Conservation (phyloP, 257 asterid genomes). For the Nyctanthes arbortristis region DNA sequence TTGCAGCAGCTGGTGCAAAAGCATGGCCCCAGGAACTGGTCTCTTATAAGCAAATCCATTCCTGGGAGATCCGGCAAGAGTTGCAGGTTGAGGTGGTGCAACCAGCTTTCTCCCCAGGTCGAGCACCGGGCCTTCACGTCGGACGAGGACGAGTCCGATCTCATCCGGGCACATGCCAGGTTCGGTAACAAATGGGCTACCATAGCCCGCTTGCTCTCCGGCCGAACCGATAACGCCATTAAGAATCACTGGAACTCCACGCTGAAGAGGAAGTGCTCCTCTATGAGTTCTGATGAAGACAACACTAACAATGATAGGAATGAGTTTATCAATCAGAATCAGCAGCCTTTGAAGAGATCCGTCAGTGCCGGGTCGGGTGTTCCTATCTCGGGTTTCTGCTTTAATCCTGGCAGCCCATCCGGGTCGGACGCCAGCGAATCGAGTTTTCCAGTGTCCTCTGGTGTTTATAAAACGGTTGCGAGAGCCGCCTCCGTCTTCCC, state of each 20-base stretch:
- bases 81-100: conserved; percentile 94
- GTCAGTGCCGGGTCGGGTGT: conserved; percentile 73
- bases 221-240: conserved; percentile 96
- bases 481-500: conserved; percentile 41
- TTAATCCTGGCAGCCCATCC: conserved; percentile 75
- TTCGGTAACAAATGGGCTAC: conserved; percentile 99
- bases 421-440: conserved; percentile 75
- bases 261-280: conserved; percentile 76
- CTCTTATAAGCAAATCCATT: conserved; percentile 77
- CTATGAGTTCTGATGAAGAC: conserved; percentile 51
- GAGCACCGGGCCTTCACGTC: conserved; percentile 87
- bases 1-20: conserved; percentile 71
- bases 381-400: conserved; percentile 41
- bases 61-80: conserved; percentile 92
- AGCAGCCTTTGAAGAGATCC: conserved; percentile 72
- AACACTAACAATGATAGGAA: conserved; percentile 26
- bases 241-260: conserved; percentile 97
- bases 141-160: conserved; percentile 80
- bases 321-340: conserved; percentile 26
- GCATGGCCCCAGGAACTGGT: conserved; percentile 91
- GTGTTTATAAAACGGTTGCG: conserved; percentile 50
- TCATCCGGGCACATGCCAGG: conserved; percentile 73
- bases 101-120: conserved; percentile 94
- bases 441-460: conserved; percentile 42
- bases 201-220: conserved; percentile 80